Conservation (phyloP, 2,329 filamentous ascomycete species). For the Zymoseptoria crescenta region DNA sequence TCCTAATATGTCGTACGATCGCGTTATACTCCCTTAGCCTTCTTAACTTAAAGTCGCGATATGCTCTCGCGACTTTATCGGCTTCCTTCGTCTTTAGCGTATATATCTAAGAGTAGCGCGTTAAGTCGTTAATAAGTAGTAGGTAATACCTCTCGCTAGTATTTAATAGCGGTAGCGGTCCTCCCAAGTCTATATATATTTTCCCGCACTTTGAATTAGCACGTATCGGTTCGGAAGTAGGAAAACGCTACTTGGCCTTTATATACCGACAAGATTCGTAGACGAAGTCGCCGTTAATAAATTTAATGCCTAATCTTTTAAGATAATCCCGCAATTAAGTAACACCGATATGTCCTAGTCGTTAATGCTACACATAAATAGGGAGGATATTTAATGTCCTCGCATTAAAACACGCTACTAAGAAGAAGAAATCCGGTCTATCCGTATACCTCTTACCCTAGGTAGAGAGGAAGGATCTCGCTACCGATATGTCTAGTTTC, state of each 20-base stretch:
- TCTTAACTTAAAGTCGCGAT: no score
- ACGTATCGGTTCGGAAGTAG: not conserved
- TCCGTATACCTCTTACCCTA: no score
- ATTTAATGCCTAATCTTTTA: not conserved
- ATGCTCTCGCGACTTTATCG: not conserved
- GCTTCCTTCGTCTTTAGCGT: not conserved
- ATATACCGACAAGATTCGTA: not conserved
- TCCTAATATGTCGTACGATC: not conserved
- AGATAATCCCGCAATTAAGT: not conserved
- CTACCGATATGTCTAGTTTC: not conserved
- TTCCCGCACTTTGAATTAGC: not conserved
- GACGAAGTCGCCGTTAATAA: not conserved
- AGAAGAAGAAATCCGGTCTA: no score
- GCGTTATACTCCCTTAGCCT: not conserved
- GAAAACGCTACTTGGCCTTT: not conserved
- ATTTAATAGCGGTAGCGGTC: no score
- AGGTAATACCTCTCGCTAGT: not conserved
- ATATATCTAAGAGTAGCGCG: not conserved
- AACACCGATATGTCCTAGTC: constrained; percentile 1
- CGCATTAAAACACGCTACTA: not conserved
- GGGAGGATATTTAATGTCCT: not conserved
- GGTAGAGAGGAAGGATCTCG: no score
- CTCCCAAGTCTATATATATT: constrained; percentile 2
- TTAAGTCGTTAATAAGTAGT: not conserved
- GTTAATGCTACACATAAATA: not conserved